These are phyloP conservation scores for Hygrocybe punicea DNA, from an alignment of 768 basidiomycete genomes.

Conservation along the genomic window DNA sequence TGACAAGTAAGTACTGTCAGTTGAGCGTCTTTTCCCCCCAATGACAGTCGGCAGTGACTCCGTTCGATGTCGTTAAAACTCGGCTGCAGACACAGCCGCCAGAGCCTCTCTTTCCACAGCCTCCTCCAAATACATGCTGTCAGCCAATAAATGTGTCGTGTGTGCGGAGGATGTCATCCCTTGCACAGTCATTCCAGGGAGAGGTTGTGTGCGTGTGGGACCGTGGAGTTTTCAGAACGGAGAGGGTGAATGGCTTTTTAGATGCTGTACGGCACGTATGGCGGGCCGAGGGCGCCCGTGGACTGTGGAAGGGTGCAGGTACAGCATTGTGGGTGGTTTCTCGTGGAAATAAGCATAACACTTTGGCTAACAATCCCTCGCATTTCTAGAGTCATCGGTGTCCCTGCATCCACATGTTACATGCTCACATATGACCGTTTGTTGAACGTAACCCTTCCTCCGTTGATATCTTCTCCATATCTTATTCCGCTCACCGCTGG, in stretches of 20 bases:
- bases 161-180: constrained; percentile 74
- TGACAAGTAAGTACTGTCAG: constrained; percentile 59
- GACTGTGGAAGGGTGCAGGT: constrained; percentile 94
- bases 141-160: constrained; percentile 59
- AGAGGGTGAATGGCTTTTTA: constrained; percentile 79
- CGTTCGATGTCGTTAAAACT: constrained; percentile 97
- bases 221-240: constrained; percentile 61
- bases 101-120: constrained; percentile 50
- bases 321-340: constrained; percentile 72
- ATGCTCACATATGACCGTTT: constrained; percentile 96
- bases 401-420: constrained; percentile 89
- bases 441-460: constrained; percentile 57
- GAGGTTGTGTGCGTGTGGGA: constrained; percentile 82
- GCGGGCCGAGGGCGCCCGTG: constrained; percentile 75
- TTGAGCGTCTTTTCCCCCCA: neutral
- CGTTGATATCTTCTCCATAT: constrained; percentile 50
- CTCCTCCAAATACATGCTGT: constrained; percentile 61
- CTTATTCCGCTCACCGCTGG: constrained; percentile 78
- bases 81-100: constrained; percentile 89
- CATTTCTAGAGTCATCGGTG: constrained; percentile 69
- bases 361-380: constrained; percentile 9
- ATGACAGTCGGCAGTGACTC: constrained; percentile 74
- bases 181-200: constrained; percentile 52
- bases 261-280: constrained; percentile 80
- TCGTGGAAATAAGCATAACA: neutral